These are phyloP conservation scores for Cyclotella atomus DNA, from an alignment of 108 stramenopile genomes.

Conservation along the genomic window DNA sequence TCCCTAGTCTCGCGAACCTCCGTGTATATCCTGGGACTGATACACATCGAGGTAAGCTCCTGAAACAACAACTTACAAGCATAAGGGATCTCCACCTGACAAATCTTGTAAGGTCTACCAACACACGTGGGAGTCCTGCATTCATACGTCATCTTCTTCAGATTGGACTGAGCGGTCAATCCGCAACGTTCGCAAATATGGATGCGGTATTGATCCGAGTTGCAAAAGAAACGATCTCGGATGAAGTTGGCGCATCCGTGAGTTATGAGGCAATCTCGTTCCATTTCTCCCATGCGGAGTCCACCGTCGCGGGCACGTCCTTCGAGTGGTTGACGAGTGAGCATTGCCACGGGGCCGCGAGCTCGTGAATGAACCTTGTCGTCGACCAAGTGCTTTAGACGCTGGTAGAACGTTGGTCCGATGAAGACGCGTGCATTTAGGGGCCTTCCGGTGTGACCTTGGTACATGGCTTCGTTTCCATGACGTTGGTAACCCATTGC, in stretches of 20 bases:
- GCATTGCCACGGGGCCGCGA: conserved; percentile 97
- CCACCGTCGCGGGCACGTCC: conserved; percentile 98
- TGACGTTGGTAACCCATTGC: conserved; percentile 96
- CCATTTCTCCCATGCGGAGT: conserved; percentile 99
- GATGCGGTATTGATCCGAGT: conserved; percentile 97
- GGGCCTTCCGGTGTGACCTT: conserved; percentile 97
- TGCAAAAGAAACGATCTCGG: conserved; percentile 97
- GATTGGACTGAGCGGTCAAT: conserved; percentile 93
- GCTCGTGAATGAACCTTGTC: conserved; percentile 99
- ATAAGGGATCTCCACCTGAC: conserved; percentile 97
- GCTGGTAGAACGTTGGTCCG: conserved; percentile 99
- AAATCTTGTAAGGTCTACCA: conserved; percentile 80
- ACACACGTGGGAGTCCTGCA: conserved; percentile 88
- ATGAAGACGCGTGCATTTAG: conserved; percentile 97
- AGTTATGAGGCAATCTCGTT: conserved; percentile 99
- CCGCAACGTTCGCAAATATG: conserved; percentile 98
- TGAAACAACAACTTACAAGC: conserved; percentile 99
- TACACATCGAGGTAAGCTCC: conserved; percentile 97
- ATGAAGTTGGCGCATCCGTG: conserved; percentile 99
- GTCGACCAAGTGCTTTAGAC: conserved; percentile 99
- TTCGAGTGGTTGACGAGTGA: conserved; percentile 98
- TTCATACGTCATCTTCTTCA: conserved; percentile 97
- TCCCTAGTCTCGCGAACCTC: conserved; percentile 62
- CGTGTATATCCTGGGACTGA: conserved; percentile 87
- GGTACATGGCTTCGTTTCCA: conserved; percentile 98